A percentile compares a stretch with the other conserved stretches of the same genome.
These are phyloP conservation scores for Litchi chinensis DNA, from an alignment of 345 rosid genomes.

Conservation along the genomic window DNA sequence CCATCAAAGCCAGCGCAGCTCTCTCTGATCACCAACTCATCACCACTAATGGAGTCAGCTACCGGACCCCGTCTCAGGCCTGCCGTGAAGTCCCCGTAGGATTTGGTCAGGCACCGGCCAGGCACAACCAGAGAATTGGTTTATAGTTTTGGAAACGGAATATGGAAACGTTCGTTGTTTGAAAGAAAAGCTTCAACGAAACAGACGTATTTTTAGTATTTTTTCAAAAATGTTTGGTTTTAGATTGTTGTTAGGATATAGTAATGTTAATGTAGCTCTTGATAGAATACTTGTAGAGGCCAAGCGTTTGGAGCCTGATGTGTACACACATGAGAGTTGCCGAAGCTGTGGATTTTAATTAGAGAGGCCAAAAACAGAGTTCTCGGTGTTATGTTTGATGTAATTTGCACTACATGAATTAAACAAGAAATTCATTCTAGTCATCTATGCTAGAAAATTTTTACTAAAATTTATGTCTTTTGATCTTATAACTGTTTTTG, in stretches of 20 bases:
- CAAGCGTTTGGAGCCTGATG: neutral
- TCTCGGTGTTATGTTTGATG: neutral
- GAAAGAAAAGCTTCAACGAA: neutral
- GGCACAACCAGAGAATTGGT: neutral
- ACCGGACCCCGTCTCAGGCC: neutral
- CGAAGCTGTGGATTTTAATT: neutral
- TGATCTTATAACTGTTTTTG: neutral
- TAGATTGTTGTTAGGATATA: no score
- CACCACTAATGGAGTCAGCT: neutral
- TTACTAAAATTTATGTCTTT: no score
- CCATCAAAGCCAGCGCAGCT: constrained; percentile 44
- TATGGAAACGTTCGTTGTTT: no score
- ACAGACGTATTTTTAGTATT: neutral
- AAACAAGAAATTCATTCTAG: neutral
- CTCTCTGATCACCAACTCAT: constrained; percentile 11
- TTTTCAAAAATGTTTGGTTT: no score
- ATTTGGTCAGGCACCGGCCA: constrained; percentile 4
- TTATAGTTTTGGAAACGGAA: no score
- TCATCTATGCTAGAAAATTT: no score
- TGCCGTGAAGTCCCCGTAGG: constrained; percentile 14
- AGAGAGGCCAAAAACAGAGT: neutral
- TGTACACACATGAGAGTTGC: neutral
- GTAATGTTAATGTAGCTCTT: no score
- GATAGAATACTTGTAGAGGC: neutral
- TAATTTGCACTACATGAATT: neutral